Base-by-base conservation (phyloP, 768 basidiomycete genomes). In the Tricholoma sp. region DNA sequence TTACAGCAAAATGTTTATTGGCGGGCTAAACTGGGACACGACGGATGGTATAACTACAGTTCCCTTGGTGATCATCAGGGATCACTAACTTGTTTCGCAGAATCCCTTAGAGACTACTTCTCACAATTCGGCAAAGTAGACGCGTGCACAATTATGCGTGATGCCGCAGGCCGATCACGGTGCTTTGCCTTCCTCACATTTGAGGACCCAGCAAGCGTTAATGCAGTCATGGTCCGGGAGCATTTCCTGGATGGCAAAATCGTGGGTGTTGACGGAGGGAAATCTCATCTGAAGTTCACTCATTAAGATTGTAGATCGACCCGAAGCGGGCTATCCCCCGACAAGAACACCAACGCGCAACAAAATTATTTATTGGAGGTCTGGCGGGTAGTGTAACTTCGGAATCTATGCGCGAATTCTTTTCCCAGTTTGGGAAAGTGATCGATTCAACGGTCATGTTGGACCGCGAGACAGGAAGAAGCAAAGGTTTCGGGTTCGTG, bases 11-110 rank as follows among this genome's bases (percentile, higher is more conserved):
- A 99, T 99, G 97, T 99, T 99, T 74, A 95, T 99, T 69, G 97
- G 97, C 60, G 97, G 97, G 62, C 80, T 99, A 62, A 97, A 98
- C 77, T 99, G 97, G 97, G 96, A 98, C 74, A 98, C 97, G 66
- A 96, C 93, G 70, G 97, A 98, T 81, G 96, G 97, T 99, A 83
- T 59, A 76, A 76, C 74, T 63, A 66, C 69, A 62, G 64, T 62
- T 71, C 73, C 72, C 66, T 72, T 69, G 63, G 71, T 65, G 72
- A 59, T 64, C 57, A 63, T 63, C 61, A 61, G 73, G 67, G 74
- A 78, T 62, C 62, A 78, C 76, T 76, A 70, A 69, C 58, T 58
- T 60, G 65, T 60, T 63, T 64, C 74, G 61, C 74, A 90, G 90
- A 91, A 56, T 80, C 80, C 55, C 80, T 91, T 61, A 81, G 84